Base-by-base conservation (phyloP, 208 protist species). In the Porcisia hertigi region DNA sequence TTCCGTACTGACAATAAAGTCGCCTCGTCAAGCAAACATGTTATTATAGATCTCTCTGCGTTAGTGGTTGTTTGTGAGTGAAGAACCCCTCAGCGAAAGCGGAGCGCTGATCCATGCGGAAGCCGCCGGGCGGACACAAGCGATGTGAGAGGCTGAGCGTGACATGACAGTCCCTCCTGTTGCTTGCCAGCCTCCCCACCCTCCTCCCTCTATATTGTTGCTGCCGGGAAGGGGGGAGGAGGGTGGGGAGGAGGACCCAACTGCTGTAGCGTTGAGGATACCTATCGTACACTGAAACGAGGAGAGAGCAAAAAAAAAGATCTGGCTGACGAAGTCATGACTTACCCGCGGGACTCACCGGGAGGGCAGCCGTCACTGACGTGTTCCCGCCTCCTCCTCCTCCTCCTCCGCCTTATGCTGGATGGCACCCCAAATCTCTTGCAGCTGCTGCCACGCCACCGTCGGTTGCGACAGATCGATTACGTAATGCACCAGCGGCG, bases 391-490 rank as follows among this genome's bases (percentile, higher is more conserved):
- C 23, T 9, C 30, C 30, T 75, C 57, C 71, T 57, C 57, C 71
- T 57, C 71, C 43, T 65, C 57, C 43, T 75, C 71, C 16, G 73
- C 71, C 0, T 76, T 4, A 5, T 71, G 74, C 64, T 92, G 81
- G 58, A 95, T 72, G 8, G 69, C 72, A 18, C 71, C 18, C 89
- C 88, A 97, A 49, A 93, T 85, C 16, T 92, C 82, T 55, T 83
- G 73, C 12, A 90, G 62, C 73, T 95, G 89, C 63, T 82, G 55
- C 55, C 85, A 78, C 14, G 87, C 81, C 52, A 82, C 73, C 0
- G 85, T 54, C 1, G 86, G 89, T 49, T 88, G 85, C 1, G 89
- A 84, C 12, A 97, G 73, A 62, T 97, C 90, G 41, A 97, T 74
- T 43, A 88, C 85, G 70, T 87, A 94, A 79, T 93, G 85, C 74